Evolutionary conservation across 805 yeast genomes (phyloP).

Genomic region (Lipomyces mesembrius): DNA sequence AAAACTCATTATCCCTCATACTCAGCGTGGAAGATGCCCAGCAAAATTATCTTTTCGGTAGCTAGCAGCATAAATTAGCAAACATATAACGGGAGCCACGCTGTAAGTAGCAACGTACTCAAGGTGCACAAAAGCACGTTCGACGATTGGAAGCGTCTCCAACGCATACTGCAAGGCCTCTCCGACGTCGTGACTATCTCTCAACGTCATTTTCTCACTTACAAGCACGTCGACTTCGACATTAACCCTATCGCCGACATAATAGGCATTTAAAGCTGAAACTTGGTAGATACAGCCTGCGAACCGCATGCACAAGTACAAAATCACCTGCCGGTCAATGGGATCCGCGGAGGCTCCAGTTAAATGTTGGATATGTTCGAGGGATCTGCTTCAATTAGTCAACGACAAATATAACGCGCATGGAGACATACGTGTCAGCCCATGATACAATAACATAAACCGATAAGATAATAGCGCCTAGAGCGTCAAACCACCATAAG

Average conservation of each 20-base stretch:
- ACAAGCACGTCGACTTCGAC: conserved; percentile 77
- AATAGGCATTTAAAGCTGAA: conserved; percentile 71
- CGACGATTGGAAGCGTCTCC: conserved; percentile 76
- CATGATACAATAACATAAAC: conserved; percentile 66
- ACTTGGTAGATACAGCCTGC: conserved; percentile 68
- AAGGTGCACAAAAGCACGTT: conserved; percentile 80
- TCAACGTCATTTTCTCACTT: conserved; percentile 55
- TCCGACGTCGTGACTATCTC: conserved; percentile 79
- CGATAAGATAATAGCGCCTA: conserved; percentile 70
- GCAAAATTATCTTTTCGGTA: conserved; percentile 48
- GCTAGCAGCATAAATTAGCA: conserved; percentile 11
- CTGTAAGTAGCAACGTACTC: conserved; percentile 52
- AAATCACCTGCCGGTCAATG: conserved; percentile 65
- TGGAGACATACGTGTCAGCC: conserved; percentile 51
- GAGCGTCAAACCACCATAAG: conserved; percentile 74
- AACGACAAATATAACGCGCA: not conserved
- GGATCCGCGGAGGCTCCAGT: conserved; percentile 73
- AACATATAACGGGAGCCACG: not conserved
- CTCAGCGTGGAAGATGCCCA: conserved; percentile 44
- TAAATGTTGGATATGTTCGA: conserved; percentile 73
- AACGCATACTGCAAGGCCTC: conserved; percentile 81
- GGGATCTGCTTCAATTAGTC: conserved; percentile 48
- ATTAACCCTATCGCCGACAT: conserved; percentile 74
- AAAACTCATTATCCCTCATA: not conserved
- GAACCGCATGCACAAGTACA: conserved; percentile 70